Base-by-base conservation (phyloP, 108 stramenopile genomes). In the Mediolabrus comicus region DNA sequence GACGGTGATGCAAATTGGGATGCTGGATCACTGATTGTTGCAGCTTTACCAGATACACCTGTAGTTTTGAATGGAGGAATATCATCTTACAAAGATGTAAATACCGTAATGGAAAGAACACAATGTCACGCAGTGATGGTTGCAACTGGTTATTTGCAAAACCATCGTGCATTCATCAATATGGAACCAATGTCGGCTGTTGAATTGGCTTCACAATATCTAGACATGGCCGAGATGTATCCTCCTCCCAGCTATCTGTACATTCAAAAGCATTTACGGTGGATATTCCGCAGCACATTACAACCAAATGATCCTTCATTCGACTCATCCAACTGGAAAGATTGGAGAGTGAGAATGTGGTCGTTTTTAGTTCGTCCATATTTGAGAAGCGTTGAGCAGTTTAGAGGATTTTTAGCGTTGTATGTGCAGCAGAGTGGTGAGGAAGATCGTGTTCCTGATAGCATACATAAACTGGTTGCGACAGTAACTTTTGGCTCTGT, bases 161-260 rank as follows among this genome's bases (percentile, higher is more conserved):
- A 84, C 58, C 86, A 83, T 27, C 70, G 53, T 16, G 33, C 67
- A 41, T 71, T 74, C 24, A 22, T 30, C 32, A 24, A 56, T 14
- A 10, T 30, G 1, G 66, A 77, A 41, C 67, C 75, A 14, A 55
- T 53, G 22, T 58, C 35, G 0, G 13, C 80, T 59, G 46, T 49
- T 3, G 46, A 49, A 49, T 3, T 49, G 3, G 86, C 83, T 35
- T 74, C 69, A 16, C 71, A 79, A 43, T 86, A 86, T 29, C 53
- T 86, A 49, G 81, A 86, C 4, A 66, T 52, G 16, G 81, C 70
- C 29, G 81, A 80, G n/a, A 26, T 5, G 0, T 70, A 80, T 38
- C 77, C 86, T 14, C 86, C 86, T n/a, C 83, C 86, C 1, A 79
- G 80, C 13, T 69, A 83, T 19, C 43, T 87, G 39, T 84, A 80